A percentile compares a stretch with the other conserved stretches of the same genome.
phyloP scores from a whole-genome alignment of 177 flowering plant species.

The Tripterygium wilfordii region DNA sequence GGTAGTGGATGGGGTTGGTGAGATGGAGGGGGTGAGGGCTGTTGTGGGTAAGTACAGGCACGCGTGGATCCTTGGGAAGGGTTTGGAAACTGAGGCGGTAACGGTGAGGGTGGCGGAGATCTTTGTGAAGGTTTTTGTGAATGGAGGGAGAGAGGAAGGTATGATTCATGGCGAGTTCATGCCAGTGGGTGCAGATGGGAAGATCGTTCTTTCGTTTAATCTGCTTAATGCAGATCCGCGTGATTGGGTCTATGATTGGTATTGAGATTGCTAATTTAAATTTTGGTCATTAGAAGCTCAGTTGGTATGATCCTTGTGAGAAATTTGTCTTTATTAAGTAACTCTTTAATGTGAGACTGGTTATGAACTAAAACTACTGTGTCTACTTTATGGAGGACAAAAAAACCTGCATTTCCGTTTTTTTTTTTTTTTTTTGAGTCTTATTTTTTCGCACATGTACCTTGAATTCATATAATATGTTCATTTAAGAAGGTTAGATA shows the following conservation, averaged over 20 bases:
- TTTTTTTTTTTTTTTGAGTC: too few relatives aligned
- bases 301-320: too few relatives aligned
- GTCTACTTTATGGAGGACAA: too few relatives aligned
- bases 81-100: constrained; percentile 28
- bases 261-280: constrained; percentile 5
- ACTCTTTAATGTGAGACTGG: too few relatives aligned
- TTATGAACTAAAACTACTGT: too few relatives aligned
- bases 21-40: constrained; percentile 33
- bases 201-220: constrained; percentile 76
- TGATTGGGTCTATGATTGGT: constrained; percentile 92
- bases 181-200: constrained; percentile 98
- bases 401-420: too few relatives aligned
- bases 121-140: constrained; percentile 70
- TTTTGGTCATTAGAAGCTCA: too few relatives aligned
- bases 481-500: too few relatives aligned
- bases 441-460: too few relatives aligned
- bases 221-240: constrained; percentile 82
- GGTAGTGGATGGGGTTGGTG: constrained; percentile 44
- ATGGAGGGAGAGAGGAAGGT: constrained; percentile 74
- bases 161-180: constrained; percentile 67
- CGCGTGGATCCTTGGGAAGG: constrained; percentile 70
- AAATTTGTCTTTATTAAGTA: too few relatives aligned
- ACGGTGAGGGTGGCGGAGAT: constrained; percentile 36
- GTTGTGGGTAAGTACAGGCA: constrained; percentile 88
- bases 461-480: too few relatives aligned